A percentile compares a stretch with the other conserved stretches of the same genome.
phyloP scores from a whole-genome alignment of 139 green algal genomes.

The Spirogloea muscicola region DNA sequence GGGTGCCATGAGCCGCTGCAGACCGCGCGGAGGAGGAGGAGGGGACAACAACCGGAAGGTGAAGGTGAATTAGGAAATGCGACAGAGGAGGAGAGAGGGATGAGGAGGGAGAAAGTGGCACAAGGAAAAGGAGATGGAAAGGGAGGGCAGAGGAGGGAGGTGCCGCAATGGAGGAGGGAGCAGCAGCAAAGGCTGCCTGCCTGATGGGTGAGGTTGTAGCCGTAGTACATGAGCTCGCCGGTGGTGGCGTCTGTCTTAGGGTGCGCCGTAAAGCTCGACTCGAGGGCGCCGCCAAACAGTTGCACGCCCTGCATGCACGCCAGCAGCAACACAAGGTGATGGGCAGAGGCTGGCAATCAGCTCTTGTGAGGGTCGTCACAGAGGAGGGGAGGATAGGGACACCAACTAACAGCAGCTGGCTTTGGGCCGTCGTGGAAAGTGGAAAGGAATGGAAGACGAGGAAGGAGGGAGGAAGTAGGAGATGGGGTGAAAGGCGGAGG shows the following conservation, averaged over 20 bases:
- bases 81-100: neutral
- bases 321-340: neutral
- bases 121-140: neutral
- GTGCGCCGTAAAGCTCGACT: constrained; percentile 72
- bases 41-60: neutral
- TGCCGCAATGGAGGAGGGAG: no score
- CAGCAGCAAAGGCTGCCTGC: constrained; percentile 3
- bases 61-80: no score
- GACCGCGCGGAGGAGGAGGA: neutral
- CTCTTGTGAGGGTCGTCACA: no score
- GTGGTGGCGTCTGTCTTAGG: constrained; percentile 64
- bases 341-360: neutral
- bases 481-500: neutral
- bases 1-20: no score
- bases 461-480: neutral
- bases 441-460: neutral
- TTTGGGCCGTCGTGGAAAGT: no score
- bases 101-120: neutral
- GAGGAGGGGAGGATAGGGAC: no score
- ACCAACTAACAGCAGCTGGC: no score
- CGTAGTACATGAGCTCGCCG: constrained; percentile 40
- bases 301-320: neutral
- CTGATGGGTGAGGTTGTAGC: constrained; percentile 9
- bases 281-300: constrained; percentile 8
- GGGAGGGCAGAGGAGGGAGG: no score